Evolutionary conservation across 1,139 yeast species (phyloP), one percentile per base, ranked within the genome.

Genomic region (Blastobotrys niveus): DNA sequence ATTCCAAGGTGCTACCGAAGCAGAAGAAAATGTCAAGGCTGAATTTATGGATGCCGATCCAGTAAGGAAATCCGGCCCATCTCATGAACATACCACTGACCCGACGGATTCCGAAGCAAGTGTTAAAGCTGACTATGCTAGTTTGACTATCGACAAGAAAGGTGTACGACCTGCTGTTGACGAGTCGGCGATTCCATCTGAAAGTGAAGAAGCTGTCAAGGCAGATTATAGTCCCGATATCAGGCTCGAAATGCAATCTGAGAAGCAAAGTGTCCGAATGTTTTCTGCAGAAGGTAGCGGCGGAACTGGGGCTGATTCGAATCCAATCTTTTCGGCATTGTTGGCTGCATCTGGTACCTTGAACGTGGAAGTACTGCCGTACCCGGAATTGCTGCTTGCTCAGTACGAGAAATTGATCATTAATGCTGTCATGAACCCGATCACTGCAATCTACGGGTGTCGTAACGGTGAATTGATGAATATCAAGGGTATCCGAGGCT

Each of bases 401-500:
- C 96, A 88, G 60, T 69, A 78, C 55, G 87, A 82, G 53, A 91
- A 91, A 59, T 72, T 89, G 43, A 73, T 83, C 24, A 77, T 82
- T 7, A 84, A 85, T 55, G 75, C 85, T 29, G 82, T 85, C 53
- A 77, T 87, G 47, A 87, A 87, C 53, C 84, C 95, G 0, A 61
- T 84, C 29, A 77, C 91, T 0, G 80, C 87, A 0, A 52, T 87
- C 12, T 68, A 78, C 44, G 83, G 79, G 57, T 81, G 89, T 55
- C 60, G 70, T 39, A 91, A 91, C 57, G 95, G 95, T 7, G 82
- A 80, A 43, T 62, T 87, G 21, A 63, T 75, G 6, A 61, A 48
- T 4, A 34, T 48, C 31, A 45, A 42, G 9, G 38, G 48, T 5
- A 30, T 45, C 18, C 42, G 42, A 14, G 8, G 34, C 25, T 37